Evolutionary conservation across 768 basidiomycete species (phyloP), one percentile per base, ranked within the genome.

Genomic region (Coprinopsis marcescibilis): DNA sequence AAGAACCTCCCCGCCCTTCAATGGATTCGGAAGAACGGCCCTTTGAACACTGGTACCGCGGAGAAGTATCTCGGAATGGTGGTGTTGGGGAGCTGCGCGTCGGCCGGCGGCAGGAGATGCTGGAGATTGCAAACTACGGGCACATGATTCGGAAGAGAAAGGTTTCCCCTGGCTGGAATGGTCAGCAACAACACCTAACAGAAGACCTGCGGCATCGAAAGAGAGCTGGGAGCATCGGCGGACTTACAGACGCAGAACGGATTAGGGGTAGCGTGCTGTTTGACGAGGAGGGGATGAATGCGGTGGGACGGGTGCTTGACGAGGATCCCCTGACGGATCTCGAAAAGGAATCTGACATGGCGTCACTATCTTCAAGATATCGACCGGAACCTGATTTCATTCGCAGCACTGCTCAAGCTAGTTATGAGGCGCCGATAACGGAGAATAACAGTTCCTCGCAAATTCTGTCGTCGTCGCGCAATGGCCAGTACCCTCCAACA

Each of bases 41-140:
- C 0, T 91, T 83, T 50, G 87, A 91, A 56, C 89, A 92, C 57
- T 91, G 89, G 89, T 92, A 92, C 59, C 81, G 89, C 40, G 89
- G 89, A 1, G 89, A 92, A 54, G 77, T 88, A 3, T 82, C 88
- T 11, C 75, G 89, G 39, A 92, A 92, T 57, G 89, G 89, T 20
- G 89, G 89, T n/a, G 87, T 91, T 10, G 89, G 89, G 40, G 89
- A 91, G 62, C 66, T 89, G 45, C 75, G 83, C 17, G 80, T 90
- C 2, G 89, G 78, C 2, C 73, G 75, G 55, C 73, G 82, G 48
- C 72, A 82, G 61, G 89, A 92, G 63, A 91, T 92, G 89, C 61
- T 92, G 45, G 86, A 90, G 56, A 90, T 90, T 49, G 88, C 88
- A 42, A 89, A 83, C 64, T 89, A 85, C 55, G 88, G 89, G 1